phyloP scores from a whole-genome alignment of 1,139 yeast species.

The Geotrichum reessii region DNA sequence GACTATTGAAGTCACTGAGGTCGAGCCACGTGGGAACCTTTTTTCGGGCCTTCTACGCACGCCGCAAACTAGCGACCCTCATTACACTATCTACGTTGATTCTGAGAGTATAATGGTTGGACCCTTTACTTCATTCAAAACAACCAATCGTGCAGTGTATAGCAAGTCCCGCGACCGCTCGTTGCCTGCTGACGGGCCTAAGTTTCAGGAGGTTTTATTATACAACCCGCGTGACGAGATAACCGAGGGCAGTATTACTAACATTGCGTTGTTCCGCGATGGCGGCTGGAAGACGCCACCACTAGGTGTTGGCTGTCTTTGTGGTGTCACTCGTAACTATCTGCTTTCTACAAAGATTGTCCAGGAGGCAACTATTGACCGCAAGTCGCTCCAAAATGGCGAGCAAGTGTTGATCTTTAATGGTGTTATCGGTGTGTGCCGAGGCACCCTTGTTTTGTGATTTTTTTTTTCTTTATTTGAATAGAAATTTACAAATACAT shows the following conservation, averaged over 20 bases:
- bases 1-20: slow-evolving; percentile 46
- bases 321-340: slow-evolving; percentile 74
- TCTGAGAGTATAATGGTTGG: slow-evolving; percentile 49
- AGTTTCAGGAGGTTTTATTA: slow-evolving; percentile 61
- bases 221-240: slow-evolving; percentile 55
- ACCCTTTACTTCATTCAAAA: slow-evolving; percentile 83
- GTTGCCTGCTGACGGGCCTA: slow-evolving; percentile 24
- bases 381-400: slow-evolving; percentile 50
- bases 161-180: slow-evolving; percentile 52
- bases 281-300: slow-evolving; percentile 76
- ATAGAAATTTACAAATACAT: too few relatives aligned
- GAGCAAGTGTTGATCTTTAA: slow-evolving; percentile 68
- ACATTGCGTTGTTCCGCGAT: slow-evolving; percentile 57
- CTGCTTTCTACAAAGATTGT: slow-evolving; percentile 52
- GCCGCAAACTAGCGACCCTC: slow-evolving; percentile 30
- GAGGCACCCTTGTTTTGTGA: slow-evolving; percentile 40
- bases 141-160: slow-evolving; percentile 67
- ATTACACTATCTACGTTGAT: slow-evolving; percentile 63
- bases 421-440: slow-evolving; percentile 75
- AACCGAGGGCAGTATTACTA: slow-evolving; percentile 83
- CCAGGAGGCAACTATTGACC: slow-evolving; percentile 48
- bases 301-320: slow-evolving; percentile 69
- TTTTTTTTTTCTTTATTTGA: not conserved
- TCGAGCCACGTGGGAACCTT: slow-evolving; percentile 39
- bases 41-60: slow-evolving; percentile 40